These are phyloP conservation scores for Coemansia sp. DNA, from an alignment of 192 early-diverging fungal genomes.

Conservation along the genomic window DNA sequence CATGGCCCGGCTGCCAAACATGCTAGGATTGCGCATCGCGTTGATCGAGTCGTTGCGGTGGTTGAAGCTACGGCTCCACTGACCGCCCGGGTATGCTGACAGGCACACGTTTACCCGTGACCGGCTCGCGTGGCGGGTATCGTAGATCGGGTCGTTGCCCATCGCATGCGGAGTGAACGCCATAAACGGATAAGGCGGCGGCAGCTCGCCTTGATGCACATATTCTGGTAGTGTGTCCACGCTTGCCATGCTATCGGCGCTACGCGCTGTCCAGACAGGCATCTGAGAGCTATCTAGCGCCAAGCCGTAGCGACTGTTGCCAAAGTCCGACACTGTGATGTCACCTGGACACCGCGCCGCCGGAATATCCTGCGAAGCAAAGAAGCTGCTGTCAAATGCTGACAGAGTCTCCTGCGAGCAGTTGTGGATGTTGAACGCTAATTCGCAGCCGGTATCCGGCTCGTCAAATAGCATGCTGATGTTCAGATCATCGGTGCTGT, in stretches of 20 bases:
- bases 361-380: constrained; percentile 34
- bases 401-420: constrained; percentile 13
- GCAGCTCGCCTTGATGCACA: constrained; percentile 15
- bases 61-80: neutral
- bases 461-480: constrained; percentile 35
- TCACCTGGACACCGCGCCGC: constrained; percentile 26
- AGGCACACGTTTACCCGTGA: constrained; percentile 14
- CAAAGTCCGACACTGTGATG: constrained; percentile 38
- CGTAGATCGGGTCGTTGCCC: constrained; percentile 1
- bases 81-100: neutral
- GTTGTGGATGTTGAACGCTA: constrained; percentile 16
- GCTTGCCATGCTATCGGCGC: constrained; percentile 17
- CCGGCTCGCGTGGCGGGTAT: constrained; percentile 2
- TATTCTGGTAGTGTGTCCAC: constrained; percentile 46
- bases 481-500: constrained; percentile 10
- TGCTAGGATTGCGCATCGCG: neutral
- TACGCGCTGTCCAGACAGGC: constrained; percentile 3
- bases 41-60: neutral
- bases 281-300: constrained; percentile 1
- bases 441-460: neutral
- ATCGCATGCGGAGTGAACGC: neutral
- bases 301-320: constrained; percentile 24
- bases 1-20: neutral
- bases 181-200: constrained; percentile 28
- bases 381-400: constrained; percentile 37